Percentiles rank a stretch among this genome's conserved stretches.
These are phyloP conservation scores for Solanum arcanum DNA, from an alignment of 257 asterid species.

Conservation along the genomic window DNA sequence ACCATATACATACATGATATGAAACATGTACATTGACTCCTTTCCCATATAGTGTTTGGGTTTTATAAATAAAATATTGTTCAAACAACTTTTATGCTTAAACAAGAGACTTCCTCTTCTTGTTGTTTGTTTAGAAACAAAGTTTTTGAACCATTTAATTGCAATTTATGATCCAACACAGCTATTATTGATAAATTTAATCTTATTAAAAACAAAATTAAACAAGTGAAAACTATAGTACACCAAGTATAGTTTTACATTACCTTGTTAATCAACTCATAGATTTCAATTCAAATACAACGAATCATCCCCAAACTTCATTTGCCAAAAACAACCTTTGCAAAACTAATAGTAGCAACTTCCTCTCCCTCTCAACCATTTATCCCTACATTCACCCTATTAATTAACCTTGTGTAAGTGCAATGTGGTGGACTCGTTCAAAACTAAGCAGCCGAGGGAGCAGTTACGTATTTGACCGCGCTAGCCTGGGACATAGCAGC, in stretches of 20 bases:
- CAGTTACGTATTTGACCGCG: not conserved
- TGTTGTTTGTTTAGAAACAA: too few species aligned
- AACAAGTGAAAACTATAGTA: too few species aligned
- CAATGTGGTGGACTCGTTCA: not conserved
- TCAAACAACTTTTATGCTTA: too few species aligned
- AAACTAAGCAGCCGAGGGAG: not conserved
- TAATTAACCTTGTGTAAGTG: not conserved
- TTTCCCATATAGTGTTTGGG: too few species aligned
- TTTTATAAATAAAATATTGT: too few species aligned
- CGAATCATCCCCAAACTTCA: not conserved
- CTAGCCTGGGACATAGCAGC: not conserved
- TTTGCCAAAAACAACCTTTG: not conserved
- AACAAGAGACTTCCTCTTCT: too few species aligned
- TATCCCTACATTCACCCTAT: not conserved
- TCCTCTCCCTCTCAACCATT: not conserved
- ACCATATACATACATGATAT: not conserved
- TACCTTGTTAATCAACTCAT: not conserved
- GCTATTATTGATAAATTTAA: too few species aligned
- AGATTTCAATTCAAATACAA: not conserved
- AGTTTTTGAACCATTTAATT: too few species aligned
- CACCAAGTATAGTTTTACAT: not conserved
- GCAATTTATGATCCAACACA: too few species aligned
- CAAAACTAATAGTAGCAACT: not conserved
- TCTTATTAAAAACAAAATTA: too few species aligned
- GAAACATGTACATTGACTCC: not conserved